Base-by-base conservation (phyloP, 176 grass and related monocot genomes). In the Aegilops longissima region DNA sequence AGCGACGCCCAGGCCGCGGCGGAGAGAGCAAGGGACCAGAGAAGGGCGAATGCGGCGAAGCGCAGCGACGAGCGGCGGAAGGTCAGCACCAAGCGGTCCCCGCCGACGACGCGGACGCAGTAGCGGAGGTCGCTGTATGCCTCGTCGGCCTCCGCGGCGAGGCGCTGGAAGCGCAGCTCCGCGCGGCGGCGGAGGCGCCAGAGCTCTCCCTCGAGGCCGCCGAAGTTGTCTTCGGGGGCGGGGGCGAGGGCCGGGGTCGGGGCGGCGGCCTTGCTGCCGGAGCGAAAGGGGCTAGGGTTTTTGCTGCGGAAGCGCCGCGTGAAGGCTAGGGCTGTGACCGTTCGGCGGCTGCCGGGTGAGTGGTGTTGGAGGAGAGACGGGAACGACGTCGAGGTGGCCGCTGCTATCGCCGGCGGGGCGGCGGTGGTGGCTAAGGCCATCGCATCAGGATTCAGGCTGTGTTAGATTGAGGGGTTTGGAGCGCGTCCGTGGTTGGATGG, bases 41-140 rank as follows among this genome's bases (percentile, higher is more conserved):
- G 86, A 73, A 92, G 61, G 38, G 80, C 65, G 33, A 85, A 80
- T 20, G 71, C 80, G 3, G 87, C 77, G 80, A 90, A 95, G 31
- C 82, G 67, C 69, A 95, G 77, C 66, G 90, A 92, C 2, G 93
- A 92, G 51, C 89, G 76, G 59, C 90, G 93, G 80, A 90, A 95
- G 77, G 93, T 90, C 66, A 95, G 76, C 18, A 95, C 80, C n/a
- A 93, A 12, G 74, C 83, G 83, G 86, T 88, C 86, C 47, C 91
- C 86, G 24, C 86, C 66, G 29, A 90, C 93, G 24, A 76, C 84
- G 47, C 86, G 92, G 39, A 76, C 86, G 58, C 88, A 49, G 7
- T 58, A 90, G 47, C 88, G 83, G 59, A 95, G 88, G 70, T 95
- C 93, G 58, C 61, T 13, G 90, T 88, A 92, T 77, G 86, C 86